Base-by-base conservation (phyloP, 441 rosid species). In the Cnidoscolus chayamansa region DNA sequence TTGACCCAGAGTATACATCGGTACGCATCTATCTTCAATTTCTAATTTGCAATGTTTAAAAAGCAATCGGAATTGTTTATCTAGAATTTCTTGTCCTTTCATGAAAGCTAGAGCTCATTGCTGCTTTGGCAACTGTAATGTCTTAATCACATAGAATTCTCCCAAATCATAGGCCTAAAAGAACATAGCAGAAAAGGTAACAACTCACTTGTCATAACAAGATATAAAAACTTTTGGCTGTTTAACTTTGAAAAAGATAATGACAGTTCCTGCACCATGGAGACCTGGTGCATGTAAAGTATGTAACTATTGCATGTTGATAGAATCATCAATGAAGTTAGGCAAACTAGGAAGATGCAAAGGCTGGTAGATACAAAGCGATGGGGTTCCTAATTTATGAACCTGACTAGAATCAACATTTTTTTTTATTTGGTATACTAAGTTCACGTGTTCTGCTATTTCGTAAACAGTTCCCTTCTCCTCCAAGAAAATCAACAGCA, bases 1-100 rank as follows among this genome's bases (percentile, higher is more conserved):
- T 94, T 7, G 98, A 94, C 61, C 97, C 98, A 16, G 97, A 92
- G 79, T 92, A 92, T 71, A 89, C 97, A 75, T 92, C 95, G 77
- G 95, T 94, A 84, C 11, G 80, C 75, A 72, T 61, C 75, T 73
- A 10, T 30, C 25, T 63, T 48, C 48, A 31, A 12, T 47, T 67
- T 56, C 71, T 31, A 31, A 12, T 45, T 40, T 64, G 16, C 43
- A 58, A 30, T 59, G 40, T 31, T 48, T 68, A 10, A 60, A 76
- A 2, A 48, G 60, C 59, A 57, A 40, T 60, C 43, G 63, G 2
- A 37, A 37, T 47, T 9, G 11, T 61, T 47, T 72, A 17, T 40
- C 53, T 35, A 49, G 59, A 70, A 43, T 65, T 60, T 65, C 58
- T 13, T 6, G 43, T 31, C 53, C 47, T 58, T 70, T 31, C 58